A percentile compares a stretch with the other conserved stretches of the same genome.
These are phyloP conservation scores for Cryoendolithus antarcticus DNA, from an alignment of 2,329 filamentous ascomycete species.

Conservation along the genomic window DNA sequence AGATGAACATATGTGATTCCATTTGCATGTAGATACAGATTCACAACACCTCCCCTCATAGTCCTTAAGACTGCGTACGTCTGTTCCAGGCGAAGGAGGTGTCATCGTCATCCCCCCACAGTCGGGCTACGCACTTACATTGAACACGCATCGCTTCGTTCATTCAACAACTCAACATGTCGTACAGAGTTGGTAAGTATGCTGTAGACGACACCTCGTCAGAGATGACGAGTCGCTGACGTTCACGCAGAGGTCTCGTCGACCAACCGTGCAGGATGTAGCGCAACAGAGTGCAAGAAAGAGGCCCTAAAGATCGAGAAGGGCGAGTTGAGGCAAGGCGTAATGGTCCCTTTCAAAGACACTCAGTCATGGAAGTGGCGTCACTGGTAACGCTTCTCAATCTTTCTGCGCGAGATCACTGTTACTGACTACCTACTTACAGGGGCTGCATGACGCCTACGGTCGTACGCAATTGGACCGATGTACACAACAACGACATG, in stretches of 20 bases:
- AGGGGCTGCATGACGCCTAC: constrained; percentile 84
- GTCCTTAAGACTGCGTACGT: too few relatives aligned
- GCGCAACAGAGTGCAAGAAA: constrained; percentile 61
- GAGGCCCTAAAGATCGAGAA: constrained; percentile 59
- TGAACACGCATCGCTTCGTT: too few relatives aligned
- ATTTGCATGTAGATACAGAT: too few relatives aligned
- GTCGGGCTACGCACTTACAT: too few relatives aligned
- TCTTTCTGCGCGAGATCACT: background rate
- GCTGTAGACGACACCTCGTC: too few relatives aligned
- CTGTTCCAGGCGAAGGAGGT: too few relatives aligned
- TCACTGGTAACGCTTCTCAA: constrained; percentile 57
- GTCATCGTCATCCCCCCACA: too few relatives aligned
- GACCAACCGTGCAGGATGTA: constrained; percentile 62
- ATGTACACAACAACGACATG: constrained; percentile 45
- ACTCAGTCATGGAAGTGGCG: constrained; percentile 63
- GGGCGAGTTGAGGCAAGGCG: constrained; percentile 65
- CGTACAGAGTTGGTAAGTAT: constrained; percentile 17
- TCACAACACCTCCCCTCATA: too few relatives aligned
- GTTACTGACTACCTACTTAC: background rate
- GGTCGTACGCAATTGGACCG: constrained; percentile 54
- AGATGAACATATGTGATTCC: too few relatives aligned
- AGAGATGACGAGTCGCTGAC: background rate
- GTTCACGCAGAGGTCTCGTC: constrained; percentile 50
- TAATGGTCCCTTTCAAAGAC: constrained; percentile 51
- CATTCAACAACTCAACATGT: constrained; percentile 8